phyloP scores from a whole-genome alignment of 331 rosid species.

The Quercus lobata region DNA sequence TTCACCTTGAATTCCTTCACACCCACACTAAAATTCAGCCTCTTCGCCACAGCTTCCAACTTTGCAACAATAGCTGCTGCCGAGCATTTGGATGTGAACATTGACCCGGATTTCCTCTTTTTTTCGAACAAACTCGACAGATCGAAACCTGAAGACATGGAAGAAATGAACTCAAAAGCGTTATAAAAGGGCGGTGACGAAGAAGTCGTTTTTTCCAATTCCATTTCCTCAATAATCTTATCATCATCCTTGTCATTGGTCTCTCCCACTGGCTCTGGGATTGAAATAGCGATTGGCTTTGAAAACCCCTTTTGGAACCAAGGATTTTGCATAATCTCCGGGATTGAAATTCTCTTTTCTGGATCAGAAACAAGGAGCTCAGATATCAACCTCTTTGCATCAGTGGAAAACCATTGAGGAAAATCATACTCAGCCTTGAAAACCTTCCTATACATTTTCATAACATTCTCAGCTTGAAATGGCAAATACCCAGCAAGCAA shows the following conservation, averaged over 20 bases:
- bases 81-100: constrained; percentile 60
- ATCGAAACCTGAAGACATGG: constrained; percentile 68
- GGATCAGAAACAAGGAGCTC: constrained; percentile 60
- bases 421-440: constrained; percentile 56
- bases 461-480: constrained; percentile 59
- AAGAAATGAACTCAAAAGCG: constrained; percentile 74
- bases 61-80: constrained; percentile 43
- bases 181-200: constrained; percentile 60
- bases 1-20: constrained; percentile 54
- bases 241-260: constrained; percentile 11
- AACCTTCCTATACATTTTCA: constrained; percentile 57
- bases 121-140: constrained; percentile 68
- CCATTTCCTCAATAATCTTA: neutral
- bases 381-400: constrained; percentile 43
- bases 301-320: constrained; percentile 64
- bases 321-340: constrained; percentile 41
- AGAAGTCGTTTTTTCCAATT: constrained; percentile 19
- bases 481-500: constrained; percentile 63
- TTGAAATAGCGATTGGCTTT: constrained; percentile 34
- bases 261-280: constrained; percentile 19
- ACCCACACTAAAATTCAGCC: constrained; percentile 39
- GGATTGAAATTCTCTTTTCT: constrained; percentile 48
- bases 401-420: constrained; percentile 58
- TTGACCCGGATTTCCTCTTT: constrained; percentile 41
- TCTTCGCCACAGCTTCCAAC: constrained; percentile 42